Evolutionary conservation across 2,329 filamentous ascomycete genomes (phyloP).

Genomic region (Calonectria ilicicola): DNA sequence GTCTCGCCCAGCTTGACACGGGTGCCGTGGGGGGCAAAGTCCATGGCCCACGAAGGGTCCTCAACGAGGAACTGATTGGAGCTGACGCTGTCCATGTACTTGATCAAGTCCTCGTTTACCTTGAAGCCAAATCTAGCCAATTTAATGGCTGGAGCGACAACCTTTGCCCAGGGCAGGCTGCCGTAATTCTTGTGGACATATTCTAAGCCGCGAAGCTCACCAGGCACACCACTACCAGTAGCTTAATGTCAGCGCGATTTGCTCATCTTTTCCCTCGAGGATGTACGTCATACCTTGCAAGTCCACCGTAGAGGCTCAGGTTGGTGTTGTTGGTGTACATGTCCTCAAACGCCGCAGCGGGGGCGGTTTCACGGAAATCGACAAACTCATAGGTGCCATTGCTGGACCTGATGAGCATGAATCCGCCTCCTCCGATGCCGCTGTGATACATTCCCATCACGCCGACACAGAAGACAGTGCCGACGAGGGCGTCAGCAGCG

Average conservation of each 20-base stretch:
- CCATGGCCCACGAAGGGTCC: slow-evolving; percentile 82
- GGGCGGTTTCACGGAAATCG: slow-evolving; percentile 88
- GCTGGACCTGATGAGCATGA: slow-evolving; percentile 77
- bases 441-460: slow-evolving; percentile 69
- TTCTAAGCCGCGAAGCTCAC: slow-evolving; percentile 79
- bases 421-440: slow-evolving; percentile 84
- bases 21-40: slow-evolving; percentile 84
- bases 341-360: slow-evolving; percentile 80
- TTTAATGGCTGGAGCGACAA: slow-evolving; percentile 78
- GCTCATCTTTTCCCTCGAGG: accelerated
- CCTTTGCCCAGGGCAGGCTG: slow-evolving; percentile 70
- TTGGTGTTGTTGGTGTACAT: slow-evolving; percentile 82
- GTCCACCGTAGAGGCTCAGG: slow-evolving; percentile 74
- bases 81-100: slow-evolving; percentile 70
- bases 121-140: slow-evolving; percentile 80
- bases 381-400: slow-evolving; percentile 78
- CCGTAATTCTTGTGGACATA: slow-evolving; percentile 79
- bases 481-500: slow-evolving; percentile 75
- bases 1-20: slow-evolving; percentile 75
- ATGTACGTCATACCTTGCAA: slow-evolving; percentile 73
- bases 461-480: slow-evolving; percentile 73
- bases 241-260: background rate
- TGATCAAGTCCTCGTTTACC: slow-evolving; percentile 77
- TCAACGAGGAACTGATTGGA: slow-evolving; percentile 72
- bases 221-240: slow-evolving; percentile 69